These are phyloP conservation scores for Byssochlamys sp. DNA, from an alignment of 2,329 filamentous ascomycete genomes.

Conservation along the genomic window DNA sequence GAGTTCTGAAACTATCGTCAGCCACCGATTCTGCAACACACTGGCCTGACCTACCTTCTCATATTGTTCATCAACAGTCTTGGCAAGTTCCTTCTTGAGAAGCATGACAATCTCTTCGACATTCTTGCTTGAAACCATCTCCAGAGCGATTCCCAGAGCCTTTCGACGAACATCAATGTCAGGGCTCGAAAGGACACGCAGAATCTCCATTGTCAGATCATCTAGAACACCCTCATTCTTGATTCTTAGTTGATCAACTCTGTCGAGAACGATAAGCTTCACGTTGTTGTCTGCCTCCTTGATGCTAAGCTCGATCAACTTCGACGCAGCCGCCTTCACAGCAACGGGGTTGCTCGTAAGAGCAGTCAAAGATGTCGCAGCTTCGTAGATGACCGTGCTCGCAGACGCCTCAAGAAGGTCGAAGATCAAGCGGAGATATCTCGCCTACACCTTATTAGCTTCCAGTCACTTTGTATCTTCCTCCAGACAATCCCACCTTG, in stretches of 20 bases:
- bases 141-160: slow-evolving; percentile 77
- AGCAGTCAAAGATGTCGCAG: slow-evolving; percentile 84
- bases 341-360: slow-evolving; percentile 94
- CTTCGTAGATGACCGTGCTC: slow-evolving; percentile 94
- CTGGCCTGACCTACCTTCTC: slow-evolving; percentile 55
- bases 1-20: slow-evolving; percentile 49
- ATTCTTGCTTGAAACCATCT: slow-evolving; percentile 98
- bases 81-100: slow-evolving; percentile 92
- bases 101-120: slow-evolving; percentile 94
- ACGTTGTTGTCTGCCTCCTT: slow-evolving; percentile 99
- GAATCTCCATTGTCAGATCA: slow-evolving; percentile 91
- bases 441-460: slow-evolving; percentile 49
- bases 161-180: slow-evolving; percentile 94
- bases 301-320: slow-evolving; percentile 94
- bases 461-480: background rate
- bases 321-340: slow-evolving; percentile 88
- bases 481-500: slow-evolving; percentile 51
- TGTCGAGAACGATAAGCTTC: slow-evolving; percentile 92
- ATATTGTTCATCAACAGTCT: slow-evolving; percentile 96
- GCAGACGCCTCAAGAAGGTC: slow-evolving; percentile 87
- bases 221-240: slow-evolving; percentile 87
- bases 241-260: slow-evolving; percentile 75
- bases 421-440: slow-evolving; percentile 89
- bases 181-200: slow-evolving; percentile 85
- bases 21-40: slow-evolving; percentile 1